phyloP scores from a whole-genome alignment of 139 green algal genomes.

The Chlorella sp. region DNA sequence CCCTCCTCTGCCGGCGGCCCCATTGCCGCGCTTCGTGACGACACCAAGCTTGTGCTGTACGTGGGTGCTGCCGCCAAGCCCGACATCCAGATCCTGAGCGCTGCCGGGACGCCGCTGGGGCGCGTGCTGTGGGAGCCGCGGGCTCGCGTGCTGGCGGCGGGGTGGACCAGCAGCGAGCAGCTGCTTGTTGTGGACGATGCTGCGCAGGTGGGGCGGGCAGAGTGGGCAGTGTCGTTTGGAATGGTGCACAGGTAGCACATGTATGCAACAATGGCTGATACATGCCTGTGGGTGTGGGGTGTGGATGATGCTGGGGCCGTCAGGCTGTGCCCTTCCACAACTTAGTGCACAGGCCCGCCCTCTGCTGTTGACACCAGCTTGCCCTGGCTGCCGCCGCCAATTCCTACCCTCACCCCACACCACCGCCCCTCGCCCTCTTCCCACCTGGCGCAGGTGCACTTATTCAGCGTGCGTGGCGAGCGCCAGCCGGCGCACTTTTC shows the following conservation, averaged over 20 bases:
- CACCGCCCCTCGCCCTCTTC: no score
- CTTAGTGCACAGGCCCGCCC: no score
- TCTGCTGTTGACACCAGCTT: neutral
- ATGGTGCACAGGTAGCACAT: no score
- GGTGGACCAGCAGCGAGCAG: conserved; percentile 77
- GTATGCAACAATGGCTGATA: neutral
- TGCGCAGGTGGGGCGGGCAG: conserved; percentile 53
- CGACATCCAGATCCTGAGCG: conserved; percentile 68
- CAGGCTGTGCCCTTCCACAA: no score
- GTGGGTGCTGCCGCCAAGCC: conserved; percentile 17
- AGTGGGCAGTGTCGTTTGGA: no score
- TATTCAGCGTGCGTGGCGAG: conserved; percentile 62
- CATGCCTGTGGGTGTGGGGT: neutral
- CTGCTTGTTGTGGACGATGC: conserved; percentile 76
- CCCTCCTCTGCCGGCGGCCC: conserved; percentile 77
- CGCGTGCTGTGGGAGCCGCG: conserved; percentile 75
- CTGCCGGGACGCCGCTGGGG: conserved; percentile 60
- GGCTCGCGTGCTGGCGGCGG: conserved; percentile 69
- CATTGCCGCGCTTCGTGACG: conserved; percentile 84
- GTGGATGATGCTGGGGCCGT: no score
- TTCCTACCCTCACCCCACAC: neutral
- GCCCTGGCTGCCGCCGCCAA: neutral
- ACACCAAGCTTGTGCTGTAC: conserved; percentile 77
- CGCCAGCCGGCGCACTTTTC: conserved; percentile 59
- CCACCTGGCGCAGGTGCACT: conserved; percentile 47